phyloP scores from a whole-genome alignment of 305 asterid genomes.

The Andrographis paniculata region DNA sequence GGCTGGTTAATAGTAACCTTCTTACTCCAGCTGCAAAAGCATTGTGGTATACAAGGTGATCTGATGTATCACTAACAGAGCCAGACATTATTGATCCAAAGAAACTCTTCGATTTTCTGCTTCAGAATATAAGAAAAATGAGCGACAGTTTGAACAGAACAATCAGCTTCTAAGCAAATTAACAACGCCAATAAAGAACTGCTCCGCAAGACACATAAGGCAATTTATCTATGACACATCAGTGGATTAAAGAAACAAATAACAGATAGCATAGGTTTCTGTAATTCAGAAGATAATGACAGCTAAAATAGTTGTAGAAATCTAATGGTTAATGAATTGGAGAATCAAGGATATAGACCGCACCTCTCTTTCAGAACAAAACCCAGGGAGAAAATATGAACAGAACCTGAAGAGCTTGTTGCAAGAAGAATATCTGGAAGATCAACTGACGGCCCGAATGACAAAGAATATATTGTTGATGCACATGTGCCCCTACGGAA shows the following conservation, averaged over 20 bases:
- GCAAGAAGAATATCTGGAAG: constrained; percentile 88
- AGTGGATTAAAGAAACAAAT: neutral
- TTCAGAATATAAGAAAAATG: constrained; percentile 25
- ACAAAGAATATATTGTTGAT: constrained; percentile 73
- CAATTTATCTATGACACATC: no score
- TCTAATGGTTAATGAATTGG: constrained; percentile 14
- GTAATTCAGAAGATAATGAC: constrained; percentile 9
- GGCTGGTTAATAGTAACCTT: constrained; percentile 36
- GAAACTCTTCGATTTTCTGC: constrained; percentile 57
- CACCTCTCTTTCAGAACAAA: constrained; percentile 65
- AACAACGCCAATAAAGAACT: no score
- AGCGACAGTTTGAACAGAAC: no score
- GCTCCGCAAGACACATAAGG: no score
- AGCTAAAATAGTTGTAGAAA: constrained; percentile 6
- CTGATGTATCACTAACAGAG: constrained; percentile 61
- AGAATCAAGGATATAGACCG: constrained; percentile 12
- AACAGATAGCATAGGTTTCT: neutral
- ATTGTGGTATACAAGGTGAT: constrained; percentile 76
- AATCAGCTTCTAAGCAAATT: neutral
- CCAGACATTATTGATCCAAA: constrained; percentile 79
- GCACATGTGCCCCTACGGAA: constrained; percentile 90
- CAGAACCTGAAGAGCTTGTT: constrained; percentile 88
- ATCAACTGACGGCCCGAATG: constrained; percentile 76
- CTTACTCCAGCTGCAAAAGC: constrained; percentile 74
- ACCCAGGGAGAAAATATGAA: constrained; percentile 66